phyloP scores from a whole-genome alignment of 2,329 filamentous ascomycete species.

The Phyllosticta paracitricarpa region DNA sequence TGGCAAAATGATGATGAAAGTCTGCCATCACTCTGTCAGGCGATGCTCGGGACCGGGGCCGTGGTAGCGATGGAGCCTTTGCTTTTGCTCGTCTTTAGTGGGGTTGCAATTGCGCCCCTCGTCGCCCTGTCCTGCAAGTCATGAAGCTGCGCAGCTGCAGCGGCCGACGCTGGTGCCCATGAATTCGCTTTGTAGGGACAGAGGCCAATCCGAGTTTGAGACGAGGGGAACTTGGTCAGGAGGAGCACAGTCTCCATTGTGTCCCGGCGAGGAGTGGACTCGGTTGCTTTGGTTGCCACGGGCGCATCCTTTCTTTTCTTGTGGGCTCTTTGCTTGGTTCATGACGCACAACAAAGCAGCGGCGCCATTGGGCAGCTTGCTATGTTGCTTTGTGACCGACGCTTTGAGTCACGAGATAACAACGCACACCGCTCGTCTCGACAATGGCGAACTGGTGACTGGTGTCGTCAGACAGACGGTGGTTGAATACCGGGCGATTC shows the following conservation, averaged over 20 bases:
- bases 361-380: not conserved
- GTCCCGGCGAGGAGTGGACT: no score
- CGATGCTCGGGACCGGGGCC: not conserved
- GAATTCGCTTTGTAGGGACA: not conserved
- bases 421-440: not conserved
- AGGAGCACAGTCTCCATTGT: no score
- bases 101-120: not conserved
- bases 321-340: not conserved
- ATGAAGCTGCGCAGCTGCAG: slow-evolving; percentile 5
- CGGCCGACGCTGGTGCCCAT: not conserved
- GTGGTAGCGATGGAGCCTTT: not conserved
- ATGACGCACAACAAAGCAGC: not conserved
- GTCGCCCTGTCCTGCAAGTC: slow-evolving; percentile 8
- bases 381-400: not conserved
- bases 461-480: not conserved
- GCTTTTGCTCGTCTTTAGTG: not conserved
- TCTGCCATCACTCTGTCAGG: not conserved
- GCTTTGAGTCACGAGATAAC: not conserved
- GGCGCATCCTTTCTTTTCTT: not conserved
- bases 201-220: no score
- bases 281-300: not conserved
- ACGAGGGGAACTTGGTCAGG: no score
- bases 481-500: not conserved
- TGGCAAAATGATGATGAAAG: not conserved
- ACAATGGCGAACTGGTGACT: not conserved